Evolutionary conservation across 192 early-diverging fungal genomes (phyloP).

Genomic region (Funneliformis geosporum): DNA sequence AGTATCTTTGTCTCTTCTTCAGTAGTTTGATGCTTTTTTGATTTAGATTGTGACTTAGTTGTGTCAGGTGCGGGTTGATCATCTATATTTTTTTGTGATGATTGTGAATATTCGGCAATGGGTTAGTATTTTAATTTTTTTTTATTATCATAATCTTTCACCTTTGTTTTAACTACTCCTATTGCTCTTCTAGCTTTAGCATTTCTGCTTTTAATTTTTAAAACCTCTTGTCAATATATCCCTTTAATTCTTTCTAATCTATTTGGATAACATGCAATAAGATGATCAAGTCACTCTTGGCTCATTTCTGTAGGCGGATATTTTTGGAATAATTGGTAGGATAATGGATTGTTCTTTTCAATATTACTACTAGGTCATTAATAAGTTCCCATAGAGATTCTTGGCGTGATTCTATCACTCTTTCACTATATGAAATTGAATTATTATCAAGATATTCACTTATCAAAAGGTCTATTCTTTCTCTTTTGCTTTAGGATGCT

Average conservation of each 20-base stretch:
- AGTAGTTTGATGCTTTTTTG: too few relatives aligned
- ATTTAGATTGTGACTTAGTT: too few relatives aligned
- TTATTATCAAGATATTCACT: not conserved
- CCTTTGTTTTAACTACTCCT: too few relatives aligned
- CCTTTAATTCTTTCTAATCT: not conserved
- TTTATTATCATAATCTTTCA: too few relatives aligned
- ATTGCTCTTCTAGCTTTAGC: not conserved
- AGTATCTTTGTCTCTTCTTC: too few relatives aligned
- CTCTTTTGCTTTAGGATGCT: not conserved
- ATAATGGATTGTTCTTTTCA: not conserved
- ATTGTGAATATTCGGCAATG: too few relatives aligned
- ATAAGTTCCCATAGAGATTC: not conserved
- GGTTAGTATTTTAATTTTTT: too few relatives aligned
- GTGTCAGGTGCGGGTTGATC: too few relatives aligned
- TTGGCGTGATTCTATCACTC: not conserved
- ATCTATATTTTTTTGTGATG: too few relatives aligned
- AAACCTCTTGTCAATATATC: conserved; percentile 1
- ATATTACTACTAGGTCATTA: not conserved
- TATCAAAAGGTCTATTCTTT: not conserved
- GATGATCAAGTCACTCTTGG: not conserved
- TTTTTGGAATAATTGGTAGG: not conserved
- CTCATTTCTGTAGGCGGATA: not conserved
- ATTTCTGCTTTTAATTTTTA: not conserved
- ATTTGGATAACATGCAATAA: not conserved
- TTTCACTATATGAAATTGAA: not conserved